Conservation (phyloP, 1,139 yeast genomes). For the Yamadazyma songkhlaensis region DNA sequence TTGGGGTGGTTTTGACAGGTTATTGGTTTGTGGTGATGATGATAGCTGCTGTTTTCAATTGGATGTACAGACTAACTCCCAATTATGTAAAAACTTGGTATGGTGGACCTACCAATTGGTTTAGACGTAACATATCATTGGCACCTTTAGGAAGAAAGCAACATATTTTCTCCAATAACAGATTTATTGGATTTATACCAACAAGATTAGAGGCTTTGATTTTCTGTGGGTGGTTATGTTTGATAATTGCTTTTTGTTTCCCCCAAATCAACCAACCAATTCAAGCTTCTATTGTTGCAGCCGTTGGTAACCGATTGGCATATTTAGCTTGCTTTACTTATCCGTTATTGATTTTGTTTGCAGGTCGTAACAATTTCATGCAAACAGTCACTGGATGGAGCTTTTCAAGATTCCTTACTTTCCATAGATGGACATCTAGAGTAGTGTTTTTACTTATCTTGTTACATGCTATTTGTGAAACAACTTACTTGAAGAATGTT, state of each 20-base stretch:
- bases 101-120: conserved; percentile 9
- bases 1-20: conserved; percentile 18
- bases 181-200: conserved; percentile 21
- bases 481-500: conserved; percentile 22
- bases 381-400: conserved; percentile 31
- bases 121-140: conserved; percentile 10
- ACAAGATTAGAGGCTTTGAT: conserved; percentile 27
- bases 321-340: conserved; percentile 20
- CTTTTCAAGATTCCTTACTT: conserved; percentile 25
- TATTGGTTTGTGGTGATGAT: conserved; percentile 21
- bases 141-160: conserved; percentile 20
- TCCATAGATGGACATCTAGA: conserved; percentile 31
- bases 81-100: conserved; percentile 7
- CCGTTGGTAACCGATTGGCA: conserved; percentile 31
- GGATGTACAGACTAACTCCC: conserved; percentile 20
- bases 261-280: conserved; percentile 13
- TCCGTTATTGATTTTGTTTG: conserved; percentile 27
- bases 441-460: conserved; percentile 19
- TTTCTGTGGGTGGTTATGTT: conserved; percentile 29
- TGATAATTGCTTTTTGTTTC: conserved; percentile 42
- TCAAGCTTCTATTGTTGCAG: conserved; percentile 20
- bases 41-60: conserved; percentile 18
- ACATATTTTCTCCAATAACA: conserved; percentile 9
- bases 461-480: conserved; percentile 39
- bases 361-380: conserved; percentile 31